phyloP scores from a whole-genome alignment of 306 rosid genomes.

The Acmispon strigosus region DNA sequence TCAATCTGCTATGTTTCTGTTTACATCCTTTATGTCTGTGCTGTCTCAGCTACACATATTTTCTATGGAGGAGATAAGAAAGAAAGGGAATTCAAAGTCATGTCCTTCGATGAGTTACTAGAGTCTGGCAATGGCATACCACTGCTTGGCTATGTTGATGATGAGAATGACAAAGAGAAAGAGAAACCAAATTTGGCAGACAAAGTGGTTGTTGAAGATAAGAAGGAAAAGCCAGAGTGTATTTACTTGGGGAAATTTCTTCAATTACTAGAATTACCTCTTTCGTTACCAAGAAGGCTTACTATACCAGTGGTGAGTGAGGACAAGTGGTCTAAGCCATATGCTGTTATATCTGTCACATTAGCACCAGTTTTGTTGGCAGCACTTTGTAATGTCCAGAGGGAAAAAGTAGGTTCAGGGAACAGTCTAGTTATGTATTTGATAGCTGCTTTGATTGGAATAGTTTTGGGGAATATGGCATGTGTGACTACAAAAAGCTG shows the following conservation, averaged over 20 bases:
- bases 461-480: slow-evolving; percentile 47
- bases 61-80: slow-evolving; percentile 11
- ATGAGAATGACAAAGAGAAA: slow-evolving; percentile 16
- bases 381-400: slow-evolving; percentile 32
- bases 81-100: not conserved
- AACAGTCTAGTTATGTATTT: slow-evolving; percentile 24
- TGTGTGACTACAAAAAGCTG: slow-evolving; percentile 35
- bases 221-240: not conserved
- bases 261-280: slow-evolving; percentile 50
- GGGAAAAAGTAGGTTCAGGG: slow-evolving; percentile 20
- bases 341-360: slow-evolving; percentile 57
- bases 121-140: slow-evolving; percentile 29
- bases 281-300: slow-evolving; percentile 63
- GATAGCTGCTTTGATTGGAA: slow-evolving; percentile 37
- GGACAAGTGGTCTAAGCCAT: slow-evolving; percentile 71
- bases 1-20: slow-evolving; percentile 49
- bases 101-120: slow-evolving; percentile 7
- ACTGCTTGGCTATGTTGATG: slow-evolving; percentile 36
- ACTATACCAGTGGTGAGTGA: slow-evolving; percentile 69
- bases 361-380: slow-evolving; percentile 62
- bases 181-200: not conserved
- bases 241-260: slow-evolving; percentile 5
- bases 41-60: slow-evolving; percentile 51
- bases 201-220: slow-evolving; percentile 6
- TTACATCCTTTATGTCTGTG: slow-evolving; percentile 58